Base-by-base conservation (phyloP, 805 yeast species). In the Saccharomycopsis lassenensis region DNA sequence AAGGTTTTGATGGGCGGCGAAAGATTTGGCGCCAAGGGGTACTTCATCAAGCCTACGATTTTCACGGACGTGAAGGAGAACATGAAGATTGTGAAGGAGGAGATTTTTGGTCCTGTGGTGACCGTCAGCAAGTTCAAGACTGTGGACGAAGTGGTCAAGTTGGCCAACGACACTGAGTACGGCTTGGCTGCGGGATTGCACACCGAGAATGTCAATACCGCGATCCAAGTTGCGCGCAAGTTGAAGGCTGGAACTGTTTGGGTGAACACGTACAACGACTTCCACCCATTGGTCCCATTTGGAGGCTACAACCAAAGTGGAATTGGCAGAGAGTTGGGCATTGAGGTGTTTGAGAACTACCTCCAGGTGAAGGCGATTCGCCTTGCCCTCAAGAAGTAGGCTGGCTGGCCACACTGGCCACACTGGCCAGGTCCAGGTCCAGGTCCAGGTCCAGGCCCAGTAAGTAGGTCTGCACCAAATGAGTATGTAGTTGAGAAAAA, bases 321-420 rank as follows among this genome's bases (percentile, higher is more conserved):
- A 63, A 60, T 69, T 37, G 83, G 83, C 52, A 71, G 81, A 65
- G 83, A 75, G 63, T 71, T 75, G 79, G 83, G 83, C 58, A 59
- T 57, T 31, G 77, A 71, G 50, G 78, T 77, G 24, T 66, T 74
- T 52, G 79, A 71, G 47, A 71, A 70, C 64, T 75, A 73, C 65
- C 65, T 71, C 42, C 82, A 75, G 60, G 59, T 59, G 46, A 75
- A 74, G 65, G 77, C 81, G 48, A 77, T 75, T n/a, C n/a, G n/a
- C n/a, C n/a, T n/a, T n/a, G n/a, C n/a, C n/a, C n/a, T n/a, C n/a
- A 43, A 71, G 81, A 68, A 58, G 69, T 43, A 70, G 59, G 14
- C 24, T 23, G n/a, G n/a, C n/a, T n/a, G n/a, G n/a, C n/a, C n/a
- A n/a, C n/a, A n/a, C n/a, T n/a, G n/a, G n/a, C n/a, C n/a, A n/a